phyloP scores from a whole-genome alignment of 2,329 filamentous ascomycete species.

The Diplodia intermedia region DNA sequence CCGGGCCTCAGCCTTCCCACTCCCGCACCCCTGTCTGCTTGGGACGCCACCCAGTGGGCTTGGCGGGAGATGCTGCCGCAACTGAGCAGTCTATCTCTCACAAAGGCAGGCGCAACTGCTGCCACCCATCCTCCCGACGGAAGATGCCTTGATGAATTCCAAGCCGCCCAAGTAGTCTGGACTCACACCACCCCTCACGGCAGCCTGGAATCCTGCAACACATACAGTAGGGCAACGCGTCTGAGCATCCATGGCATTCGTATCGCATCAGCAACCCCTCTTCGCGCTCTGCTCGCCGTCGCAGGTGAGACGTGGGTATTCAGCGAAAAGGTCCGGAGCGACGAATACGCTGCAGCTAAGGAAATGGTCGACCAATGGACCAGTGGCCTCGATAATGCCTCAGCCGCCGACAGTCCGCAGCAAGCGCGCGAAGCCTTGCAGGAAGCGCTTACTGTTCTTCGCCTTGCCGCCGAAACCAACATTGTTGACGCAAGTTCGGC shows the following conservation, averaged over 20 bases:
- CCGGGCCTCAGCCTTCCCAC: constrained; percentile 48
- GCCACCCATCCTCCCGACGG: constrained; percentile 1
- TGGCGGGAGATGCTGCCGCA: constrained; percentile 21
- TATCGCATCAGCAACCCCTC: constrained; percentile 36
- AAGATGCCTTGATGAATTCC: constrained; percentile 18
- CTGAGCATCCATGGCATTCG: constrained; percentile 12
- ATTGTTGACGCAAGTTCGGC: constrained; percentile 41
- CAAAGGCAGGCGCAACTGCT: constrained; percentile 29
- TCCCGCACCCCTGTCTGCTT: constrained; percentile 45
- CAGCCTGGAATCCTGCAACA: constrained; percentile 8
- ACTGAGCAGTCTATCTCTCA: constrained; percentile 31
- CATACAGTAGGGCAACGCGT: constrained; percentile 19
- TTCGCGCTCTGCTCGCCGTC: constrained; percentile 53
- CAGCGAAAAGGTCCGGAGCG: constrained; percentile 48
- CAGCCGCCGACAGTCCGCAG: constrained; percentile 30
- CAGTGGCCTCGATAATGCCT: constrained; percentile 39
- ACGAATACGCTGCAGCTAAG: constrained; percentile 43
- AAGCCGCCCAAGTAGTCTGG: constrained; percentile 23
- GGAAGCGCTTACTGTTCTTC: constrained; percentile 41
- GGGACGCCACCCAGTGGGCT: constrained; percentile 44
- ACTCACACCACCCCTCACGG: background rate
- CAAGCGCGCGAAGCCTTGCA: constrained; percentile 34
- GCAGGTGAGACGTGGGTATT: constrained; percentile 56
- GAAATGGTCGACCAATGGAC: constrained; percentile 48
- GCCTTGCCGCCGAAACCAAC: constrained; percentile 41